Evolutionary conservation across 2,329 filamentous ascomycete species (phyloP), one percentile per base, ranked within the genome.

Genomic region (Triangularia setosa): DNA sequence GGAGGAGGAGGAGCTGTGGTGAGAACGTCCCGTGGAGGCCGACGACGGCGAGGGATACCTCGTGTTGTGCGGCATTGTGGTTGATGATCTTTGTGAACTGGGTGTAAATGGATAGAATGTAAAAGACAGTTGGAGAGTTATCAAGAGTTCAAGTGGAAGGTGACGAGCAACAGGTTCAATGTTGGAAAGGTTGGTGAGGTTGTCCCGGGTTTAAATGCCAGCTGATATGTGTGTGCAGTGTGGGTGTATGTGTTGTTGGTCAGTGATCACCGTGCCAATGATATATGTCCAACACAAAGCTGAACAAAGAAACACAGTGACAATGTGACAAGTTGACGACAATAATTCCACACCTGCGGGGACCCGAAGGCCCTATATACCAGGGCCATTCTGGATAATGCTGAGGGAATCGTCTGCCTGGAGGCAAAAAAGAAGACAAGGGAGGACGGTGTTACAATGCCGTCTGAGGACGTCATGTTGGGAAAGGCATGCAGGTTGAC

Each of bases 21-120:
- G 55, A 4, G 55, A 59, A 14, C 23, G 12, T 11, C 23, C 23
- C 23, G 35, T 16, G n/a, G 58, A 53, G 16, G 40, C 61, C 54
- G 40, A 30, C 27, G 58, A 63, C 14, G 33, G 44, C 18, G 48
- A 24, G 30, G 62, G 25, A 11, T 60, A 60, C 16, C 33, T 18
- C 27, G 57, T 52, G 14, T 53, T 35, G 58, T 68, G 65, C 59
- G 68, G 68, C 67, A 69, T 68, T 52, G 59, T 65, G 60, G 23
- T 25, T 27, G 35, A 59, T n/a, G 11, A 25, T 40, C 11, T 21
- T 18, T 21, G 14, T 59, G 14, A 30, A 24, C 14, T 52, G 35
- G 25, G 14, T 48, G 58, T 48, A 44, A 24, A 52, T 25, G 23
- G 30, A 48, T 40, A 52, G 40, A 60, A 25, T 6, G 44, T 48